Base-by-base conservation (phyloP, 2,329 filamentous ascomycete species). In the Colletotrichum sublineola region DNA sequence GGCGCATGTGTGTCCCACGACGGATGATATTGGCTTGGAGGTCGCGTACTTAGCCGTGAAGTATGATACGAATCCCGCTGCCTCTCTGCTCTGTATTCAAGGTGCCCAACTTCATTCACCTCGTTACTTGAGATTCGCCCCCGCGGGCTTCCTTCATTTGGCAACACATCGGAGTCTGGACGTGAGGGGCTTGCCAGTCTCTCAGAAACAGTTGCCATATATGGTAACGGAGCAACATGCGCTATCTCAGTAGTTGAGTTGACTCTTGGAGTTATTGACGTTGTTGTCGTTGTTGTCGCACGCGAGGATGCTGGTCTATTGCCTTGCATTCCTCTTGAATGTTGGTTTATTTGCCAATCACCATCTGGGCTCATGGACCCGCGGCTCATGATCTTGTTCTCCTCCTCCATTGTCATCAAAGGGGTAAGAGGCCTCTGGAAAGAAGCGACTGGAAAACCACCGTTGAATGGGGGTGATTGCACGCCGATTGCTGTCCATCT, bases 401-500 rank as follows among this genome's bases (percentile, higher is more conserved):
- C 69, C 20, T 72, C 69, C 36, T 72, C 66, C 66, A 64, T 72
- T 20, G 69, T 65, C 69, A 72, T 64, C 6, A 72, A 29, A 5
- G 66, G 69, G 6, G 69, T 69, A 3, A 11, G 60, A 0, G 66
- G 66, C 14, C 66, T 48, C 11, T 5, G 58, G 24, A 56, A 56
- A 4, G 60, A 40, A 11, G 61, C 24, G 14, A 58, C 52, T n/a
- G 44, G 18, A 29, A 69, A 61, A 1, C 15, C 20, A 12, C 53
- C 60, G 5, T 65, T 50, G 6, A 61, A 18, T 6, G 69, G 55
- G 9, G 69, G 66, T 1, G 69, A 65, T 24, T 65, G 69, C 53
- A 61, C 61, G 15, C 60, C 69, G 3, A 69, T 69, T 2, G 66
- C 48, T 18, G 69, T 69, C 69, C 69, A 72, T 60, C 69, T 57